phyloP scores from a whole-genome alignment of 345 rosid species.

The Lumnitzera littorea region DNA sequence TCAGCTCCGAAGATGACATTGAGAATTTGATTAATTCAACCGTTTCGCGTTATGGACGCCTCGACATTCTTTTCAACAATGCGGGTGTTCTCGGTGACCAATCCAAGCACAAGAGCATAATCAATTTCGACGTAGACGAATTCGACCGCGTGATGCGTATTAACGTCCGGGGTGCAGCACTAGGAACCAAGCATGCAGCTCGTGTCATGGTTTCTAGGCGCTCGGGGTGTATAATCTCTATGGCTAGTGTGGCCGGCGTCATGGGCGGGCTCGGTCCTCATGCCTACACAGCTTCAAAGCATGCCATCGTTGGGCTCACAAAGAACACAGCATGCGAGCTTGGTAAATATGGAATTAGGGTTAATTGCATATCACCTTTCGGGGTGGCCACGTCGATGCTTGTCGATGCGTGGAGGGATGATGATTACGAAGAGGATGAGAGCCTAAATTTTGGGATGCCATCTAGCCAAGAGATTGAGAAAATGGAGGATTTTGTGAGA shows the following conservation, averaged over 20 bases:
- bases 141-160: slow-evolving; percentile 65
- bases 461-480: slow-evolving; percentile 34
- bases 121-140: slow-evolving; percentile 53
- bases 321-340: slow-evolving; percentile 79
- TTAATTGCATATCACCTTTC: slow-evolving; percentile 78
- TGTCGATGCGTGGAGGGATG: slow-evolving; percentile 49
- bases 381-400: slow-evolving; percentile 86
- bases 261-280: slow-evolving; percentile 87
- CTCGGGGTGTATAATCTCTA: slow-evolving; percentile 59
- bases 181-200: slow-evolving; percentile 85
- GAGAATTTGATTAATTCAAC: slow-evolving; percentile 48
- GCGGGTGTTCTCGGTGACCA: slow-evolving; percentile 77
- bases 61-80: slow-evolving; percentile 71
- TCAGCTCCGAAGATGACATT: slow-evolving; percentile 51
- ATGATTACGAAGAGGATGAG: slow-evolving; percentile 22
- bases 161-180: slow-evolving; percentile 54
- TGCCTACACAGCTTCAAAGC: slow-evolving; percentile 83
- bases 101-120: slow-evolving; percentile 56
- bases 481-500: slow-evolving; percentile 62
- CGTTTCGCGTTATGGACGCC: slow-evolving; percentile 36
- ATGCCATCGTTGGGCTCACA: slow-evolving; percentile 75
- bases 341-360: slow-evolving; percentile 65
- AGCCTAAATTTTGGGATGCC: slow-evolving; percentile 27
- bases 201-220: slow-evolving; percentile 56
- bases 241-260: slow-evolving; percentile 77